phyloP scores from a whole-genome alignment of 257 asterid species.

The Craterostigma plantagineum region DNA sequence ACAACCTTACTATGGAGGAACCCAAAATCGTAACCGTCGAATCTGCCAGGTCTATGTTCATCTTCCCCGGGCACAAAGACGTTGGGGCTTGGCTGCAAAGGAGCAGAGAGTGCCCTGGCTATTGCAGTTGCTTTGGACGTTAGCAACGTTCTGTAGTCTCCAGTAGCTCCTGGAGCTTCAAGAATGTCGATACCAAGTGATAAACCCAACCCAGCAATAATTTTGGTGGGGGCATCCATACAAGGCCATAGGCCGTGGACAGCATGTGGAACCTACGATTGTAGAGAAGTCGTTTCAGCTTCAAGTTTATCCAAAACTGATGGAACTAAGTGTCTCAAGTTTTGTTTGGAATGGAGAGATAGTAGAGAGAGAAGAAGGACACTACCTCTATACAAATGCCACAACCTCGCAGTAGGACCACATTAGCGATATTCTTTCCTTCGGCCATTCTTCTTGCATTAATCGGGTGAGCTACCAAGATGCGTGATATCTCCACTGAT shows the following conservation, averaged over 20 bases:
- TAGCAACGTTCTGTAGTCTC: conserved; percentile 82
- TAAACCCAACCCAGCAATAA: conserved; percentile 91
- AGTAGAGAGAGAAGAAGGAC: no score
- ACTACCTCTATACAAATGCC: conserved; percentile 93
- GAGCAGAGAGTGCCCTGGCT: conserved; percentile 73
- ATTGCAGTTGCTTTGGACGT: conserved; percentile 88
- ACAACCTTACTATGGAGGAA: conserved; percentile 89
- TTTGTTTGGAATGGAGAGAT: no score
- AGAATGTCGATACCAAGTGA: conserved; percentile 91
- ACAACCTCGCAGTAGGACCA: conserved; percentile 88
- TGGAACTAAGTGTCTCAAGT: no score
- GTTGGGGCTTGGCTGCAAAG: conserved; percentile 41
- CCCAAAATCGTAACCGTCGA: conserved; percentile 83
- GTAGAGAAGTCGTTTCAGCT: no score
- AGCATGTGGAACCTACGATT: conserved; percentile 73
- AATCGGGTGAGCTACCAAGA: conserved; percentile 61
- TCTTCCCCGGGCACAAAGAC: conserved; percentile 91
- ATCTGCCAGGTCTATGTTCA: conserved; percentile 61
- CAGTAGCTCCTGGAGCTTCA: conserved; percentile 97
- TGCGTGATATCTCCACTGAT: conserved; percentile 69
- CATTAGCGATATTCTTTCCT: conserved; percentile 78
- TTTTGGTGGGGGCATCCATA: conserved; percentile 97
- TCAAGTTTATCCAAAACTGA: no score
- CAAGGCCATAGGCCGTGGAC: conserved; percentile 73
- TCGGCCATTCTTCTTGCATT: conserved; percentile 60